phyloP scores from a whole-genome alignment of 495 filamentous ascomycete species.

The Neurospora africana region DNA sequence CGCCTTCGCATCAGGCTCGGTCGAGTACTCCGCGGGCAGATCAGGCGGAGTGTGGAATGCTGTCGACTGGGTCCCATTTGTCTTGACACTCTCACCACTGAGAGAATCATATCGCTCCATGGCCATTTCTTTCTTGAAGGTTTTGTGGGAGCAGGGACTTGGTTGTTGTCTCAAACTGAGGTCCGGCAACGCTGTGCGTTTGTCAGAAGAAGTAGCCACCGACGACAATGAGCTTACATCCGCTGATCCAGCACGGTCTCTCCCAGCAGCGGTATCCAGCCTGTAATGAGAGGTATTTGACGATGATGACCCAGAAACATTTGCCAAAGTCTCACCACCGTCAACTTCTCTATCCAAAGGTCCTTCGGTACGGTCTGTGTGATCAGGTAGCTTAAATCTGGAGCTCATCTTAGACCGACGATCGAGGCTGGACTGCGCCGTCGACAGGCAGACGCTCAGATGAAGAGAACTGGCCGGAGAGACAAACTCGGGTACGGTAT shows the following conservation, averaged over 20 bases:
- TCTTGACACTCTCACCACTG: not conserved
- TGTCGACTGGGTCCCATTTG: not conserved
- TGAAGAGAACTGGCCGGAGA: not conserved
- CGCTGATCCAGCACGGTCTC: not conserved
- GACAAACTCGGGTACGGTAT: not conserved
- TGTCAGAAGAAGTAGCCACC: not conserved
- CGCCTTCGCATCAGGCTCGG: not conserved
- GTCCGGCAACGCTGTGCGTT: not conserved
- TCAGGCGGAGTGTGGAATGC: not conserved
- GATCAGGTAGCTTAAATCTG: not conserved
- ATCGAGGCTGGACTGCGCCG: not conserved
- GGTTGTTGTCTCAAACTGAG: not conserved
- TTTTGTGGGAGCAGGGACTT: not conserved
- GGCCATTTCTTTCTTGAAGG: not conserved
- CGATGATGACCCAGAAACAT: not conserved
- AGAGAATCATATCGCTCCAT: not conserved
- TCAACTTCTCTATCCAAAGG: not conserved
- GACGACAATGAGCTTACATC: not conserved
- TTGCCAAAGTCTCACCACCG: not conserved
- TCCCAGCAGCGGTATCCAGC: not conserved
- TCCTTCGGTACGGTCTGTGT: not conserved
- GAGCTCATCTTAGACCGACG: not conserved
- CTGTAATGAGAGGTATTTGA: not conserved
- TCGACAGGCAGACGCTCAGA: not conserved
- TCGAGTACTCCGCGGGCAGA: not conserved